These are phyloP conservation scores for Corchorus olitorius DNA, from an alignment of 345 rosid genomes.

Conservation along the genomic window DNA sequence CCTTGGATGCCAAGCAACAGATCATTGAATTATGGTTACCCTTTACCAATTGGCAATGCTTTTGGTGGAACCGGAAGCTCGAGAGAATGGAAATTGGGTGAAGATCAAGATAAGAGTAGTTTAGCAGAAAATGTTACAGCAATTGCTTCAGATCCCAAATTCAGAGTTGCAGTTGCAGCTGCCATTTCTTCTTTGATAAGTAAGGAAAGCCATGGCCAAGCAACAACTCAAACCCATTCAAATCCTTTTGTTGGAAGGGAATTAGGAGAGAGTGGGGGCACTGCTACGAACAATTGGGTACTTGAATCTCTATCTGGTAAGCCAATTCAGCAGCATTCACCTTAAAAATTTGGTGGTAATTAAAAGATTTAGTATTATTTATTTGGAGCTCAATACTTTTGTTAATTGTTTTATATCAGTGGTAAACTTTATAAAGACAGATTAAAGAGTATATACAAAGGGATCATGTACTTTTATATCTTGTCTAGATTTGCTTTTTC, in stretches of 20 bases:
- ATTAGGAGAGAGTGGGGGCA: constrained; percentile 29
- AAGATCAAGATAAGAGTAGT: neutral
- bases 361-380: too few relatives aligned
- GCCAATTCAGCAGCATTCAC: constrained; percentile 22
- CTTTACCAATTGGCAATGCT: neutral
- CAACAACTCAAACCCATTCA: neutral
- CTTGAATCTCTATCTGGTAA: constrained; percentile 32
- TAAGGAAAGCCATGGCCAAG: constrained; percentile 35
- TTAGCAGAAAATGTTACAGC: constrained; percentile 35
- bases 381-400: neutral
- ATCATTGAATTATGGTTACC: neutral
- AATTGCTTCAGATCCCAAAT: constrained; percentile 57
- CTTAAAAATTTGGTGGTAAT: neutral
- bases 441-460: neutral
- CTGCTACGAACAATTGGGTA: constrained; percentile 24
- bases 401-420: neutral
- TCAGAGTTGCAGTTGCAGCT: constrained; percentile 60
- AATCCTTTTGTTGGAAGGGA: constrained; percentile 10
- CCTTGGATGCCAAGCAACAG: constrained; percentile 29
- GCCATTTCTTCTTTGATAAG: constrained; percentile 48
- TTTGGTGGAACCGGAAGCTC: neutral
- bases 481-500: neutral
- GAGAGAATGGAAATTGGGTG: constrained; percentile 8
- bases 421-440: neutral
- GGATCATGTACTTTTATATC: constrained; percentile 4